Base-by-base conservation (phyloP, 768 basidiomycete species). In the Cyclocybe cylindracea region DNA sequence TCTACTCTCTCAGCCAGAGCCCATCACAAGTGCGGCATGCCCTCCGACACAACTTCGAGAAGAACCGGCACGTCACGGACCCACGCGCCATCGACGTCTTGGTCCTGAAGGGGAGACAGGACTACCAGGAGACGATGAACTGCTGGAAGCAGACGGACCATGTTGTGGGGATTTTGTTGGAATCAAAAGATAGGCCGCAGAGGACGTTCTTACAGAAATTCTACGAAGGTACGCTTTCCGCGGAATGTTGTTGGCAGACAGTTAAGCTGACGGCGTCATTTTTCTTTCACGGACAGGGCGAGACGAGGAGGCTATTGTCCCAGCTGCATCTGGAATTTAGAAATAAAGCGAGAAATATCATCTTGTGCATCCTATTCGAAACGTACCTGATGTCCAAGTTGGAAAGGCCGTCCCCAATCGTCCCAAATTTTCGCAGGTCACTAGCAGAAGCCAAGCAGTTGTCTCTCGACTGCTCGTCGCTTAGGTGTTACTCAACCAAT, bases 111-210 rank as follows among this genome's bases (percentile, higher is more conserved):
- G 78, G 83, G 46, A 77, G 84, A 56, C 88, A 85, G 72, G 94
- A 98, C 59, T 91, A 85, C 64, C 96, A 98, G 77, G 96, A 98
- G 78, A 87, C 88, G 46, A 77, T 97, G 78, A 98, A 98, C 66
- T 83, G 81, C 61, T 98, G 94, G 94, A 94, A 94, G 65, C 89
- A 91, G 75, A 80, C 77, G 39, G 88, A 91, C 54, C 91, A 94
- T 63, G 74, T 94, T 31, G 70, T 85, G 68, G 90, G 89, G 2
- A 80, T 89, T 33, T 66, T 92, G 44, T 68, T 91, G 52, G 67
- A 79, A 54, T 72, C 75, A 7, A 70, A 72, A 56, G 67, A 70
- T 31, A 57, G 65, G 48, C 70, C 76, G 1, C 72, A 78, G 47
- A 76, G 78, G 53, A 81, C 86, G 16, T 93, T 94, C 66, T 71